phyloP scores from a whole-genome alignment of 768 basidiomycete species.

The Mycena alexandri region DNA sequence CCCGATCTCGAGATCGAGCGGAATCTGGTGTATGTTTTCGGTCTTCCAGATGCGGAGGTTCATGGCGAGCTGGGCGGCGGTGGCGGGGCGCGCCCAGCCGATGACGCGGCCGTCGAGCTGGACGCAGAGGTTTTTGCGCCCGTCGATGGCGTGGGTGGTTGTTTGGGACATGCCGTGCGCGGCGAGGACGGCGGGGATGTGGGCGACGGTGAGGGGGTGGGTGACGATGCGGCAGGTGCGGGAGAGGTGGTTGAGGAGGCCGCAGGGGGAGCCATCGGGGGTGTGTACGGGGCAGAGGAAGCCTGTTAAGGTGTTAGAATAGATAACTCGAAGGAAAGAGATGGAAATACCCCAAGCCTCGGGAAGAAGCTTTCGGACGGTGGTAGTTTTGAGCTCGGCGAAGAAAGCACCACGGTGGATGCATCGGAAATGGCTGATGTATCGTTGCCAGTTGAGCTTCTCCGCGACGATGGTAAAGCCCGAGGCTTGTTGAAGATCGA shows the following conservation, averaged over 20 bases:
- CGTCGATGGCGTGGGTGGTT: conserved; percentile 84
- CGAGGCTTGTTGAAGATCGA: conserved; percentile 96
- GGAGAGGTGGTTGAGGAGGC: conserved; percentile 96
- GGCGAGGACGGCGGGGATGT: conserved; percentile 85
- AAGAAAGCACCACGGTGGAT: conserved; percentile 99
- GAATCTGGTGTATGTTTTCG: conserved; percentile 82
- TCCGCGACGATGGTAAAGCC: conserved; percentile 99
- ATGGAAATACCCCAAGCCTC: conserved; percentile 91
- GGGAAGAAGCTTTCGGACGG: conserved; percentile 94
- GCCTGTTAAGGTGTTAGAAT: conserved; percentile 59
- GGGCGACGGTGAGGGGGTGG: conserved; percentile 74
- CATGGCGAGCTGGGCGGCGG: conserved; percentile 85
- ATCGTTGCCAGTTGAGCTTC: conserved; percentile 98
- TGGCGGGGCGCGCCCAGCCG: conserved; percentile 86
- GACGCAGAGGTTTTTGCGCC: conserved; percentile 84
- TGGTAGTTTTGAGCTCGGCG: conserved; percentile 97
- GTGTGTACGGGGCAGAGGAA: conserved; percentile 99
- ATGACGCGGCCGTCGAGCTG: conserved; percentile 97
- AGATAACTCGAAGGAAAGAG: conserved; percentile 2
- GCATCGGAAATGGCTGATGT: conserved; percentile 98
- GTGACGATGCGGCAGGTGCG: conserved; percentile 94
- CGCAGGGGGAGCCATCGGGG: conserved; percentile 97
- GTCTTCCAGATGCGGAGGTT: conserved; percentile 96
- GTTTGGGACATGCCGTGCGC: conserved; percentile 95
- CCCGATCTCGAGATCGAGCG: conserved; percentile 95